Percentiles rank a stretch among this genome's conserved stretches.
Evolutionary conservation across 176 grass and related monocot species (phyloP).

Genomic region (Tuctoria greenei): DNA sequence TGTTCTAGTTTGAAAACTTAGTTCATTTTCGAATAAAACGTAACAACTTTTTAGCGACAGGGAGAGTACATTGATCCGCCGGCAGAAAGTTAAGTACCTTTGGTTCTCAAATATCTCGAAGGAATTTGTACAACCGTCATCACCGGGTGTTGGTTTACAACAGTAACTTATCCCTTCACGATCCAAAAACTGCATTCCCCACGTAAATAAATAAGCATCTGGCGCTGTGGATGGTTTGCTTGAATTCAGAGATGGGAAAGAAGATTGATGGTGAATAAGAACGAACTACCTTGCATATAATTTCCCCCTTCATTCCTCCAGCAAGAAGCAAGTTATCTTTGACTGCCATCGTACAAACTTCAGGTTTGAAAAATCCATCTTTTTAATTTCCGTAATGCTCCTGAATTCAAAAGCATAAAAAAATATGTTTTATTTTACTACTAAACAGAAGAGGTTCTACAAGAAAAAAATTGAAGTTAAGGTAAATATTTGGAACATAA

Average conservation of each 20-base stretch:
- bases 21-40: too few relatives aligned
- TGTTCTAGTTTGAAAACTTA: too few relatives aligned
- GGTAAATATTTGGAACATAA: constrained; percentile 22
- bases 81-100: constrained; percentile 47
- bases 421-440: background rate
- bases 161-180: constrained; percentile 81
- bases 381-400: constrained; percentile 67
- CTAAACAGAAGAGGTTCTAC: constrained; percentile 18
- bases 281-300: constrained; percentile 86
- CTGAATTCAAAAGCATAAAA: constrained; percentile 43
- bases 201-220: constrained; percentile 8
- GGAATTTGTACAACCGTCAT: constrained; percentile 72
- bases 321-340: constrained; percentile 76
- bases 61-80: background rate
- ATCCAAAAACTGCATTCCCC: constrained; percentile 66
- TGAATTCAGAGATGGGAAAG: background rate
- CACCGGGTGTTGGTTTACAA: constrained; percentile 63
- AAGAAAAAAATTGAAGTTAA: background rate
- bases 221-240: background rate
- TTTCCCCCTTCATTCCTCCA: constrained; percentile 79
- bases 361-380: constrained; percentile 76
- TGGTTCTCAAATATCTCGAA: constrained; percentile 78
- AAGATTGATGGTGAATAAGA: constrained; percentile 7
- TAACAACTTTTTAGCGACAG: too few relatives aligned
- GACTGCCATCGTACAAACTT: constrained; percentile 79